Base-by-base conservation (phyloP, 1,284 basidiomycete genomes). In the Sporisorium scitamineum region DNA sequence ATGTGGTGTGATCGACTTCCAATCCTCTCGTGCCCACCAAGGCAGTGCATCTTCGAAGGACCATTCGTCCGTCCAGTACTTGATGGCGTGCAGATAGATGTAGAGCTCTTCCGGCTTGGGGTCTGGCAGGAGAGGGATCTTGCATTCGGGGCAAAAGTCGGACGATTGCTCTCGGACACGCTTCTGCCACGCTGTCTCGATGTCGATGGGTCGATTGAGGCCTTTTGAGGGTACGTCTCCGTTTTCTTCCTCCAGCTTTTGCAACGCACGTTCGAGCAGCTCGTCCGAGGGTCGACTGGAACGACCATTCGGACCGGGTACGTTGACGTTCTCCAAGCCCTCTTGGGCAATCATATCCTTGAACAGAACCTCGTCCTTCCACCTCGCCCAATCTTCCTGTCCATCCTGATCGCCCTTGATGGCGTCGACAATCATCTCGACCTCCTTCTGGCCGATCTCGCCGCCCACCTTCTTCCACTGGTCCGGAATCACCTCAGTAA, bases 21-120 rank as follows among this genome's bases (percentile, higher is more conserved):
- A 83, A 37, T 80, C 73, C 7, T 68, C 70, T 14, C 70, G 44
- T 5, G 84, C 83, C 84, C 84, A 85, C 83, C 82, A 84, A 1
- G 84, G 84, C 62, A 85, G 61, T 27, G 76, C 74, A 45, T 85
- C 84, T 54, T 85, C 76, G 54, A 80, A 85, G 8, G 67, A 67
- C 84, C 84, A 85, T 32, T 80, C 73, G 45, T 83, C 81, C 16
- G 80, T 81, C 80, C 82, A 82, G 75, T 85, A 85, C 67, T 83
- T 84, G 80, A 85, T 82, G 13, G 84, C 84, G 48, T 85, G 84
- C 31, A 85, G 61, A 37, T 84, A 85, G 41, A 85, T 85, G 63
- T 78, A 84, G 6, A 85, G 77, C 51, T 83, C 78, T 32, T 79
- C 71, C 11, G 82, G 79, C 51, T 70, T 65, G 2, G 84, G 81